Conservation (phyloP, 768 basidiomycete species). For the Trametes cinnabarina region DNA sequence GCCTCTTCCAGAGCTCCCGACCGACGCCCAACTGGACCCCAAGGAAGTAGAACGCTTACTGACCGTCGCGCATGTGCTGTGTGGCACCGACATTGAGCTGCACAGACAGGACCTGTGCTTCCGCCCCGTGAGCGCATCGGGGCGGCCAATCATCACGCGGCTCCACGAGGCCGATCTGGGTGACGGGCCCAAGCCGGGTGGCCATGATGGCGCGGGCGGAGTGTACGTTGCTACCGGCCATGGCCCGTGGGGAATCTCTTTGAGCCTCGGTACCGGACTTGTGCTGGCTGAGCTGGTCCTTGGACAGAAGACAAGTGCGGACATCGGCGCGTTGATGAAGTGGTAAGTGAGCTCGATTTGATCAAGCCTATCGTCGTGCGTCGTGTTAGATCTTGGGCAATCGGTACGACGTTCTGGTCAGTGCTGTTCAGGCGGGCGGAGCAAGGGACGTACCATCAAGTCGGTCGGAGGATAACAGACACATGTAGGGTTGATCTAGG, state of each 20-base stretch:
- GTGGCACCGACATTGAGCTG: slow-evolving; percentile 26
- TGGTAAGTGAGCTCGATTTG: slow-evolving; percentile 24
- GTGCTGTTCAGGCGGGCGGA: not conserved
- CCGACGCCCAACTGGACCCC: slow-evolving; percentile 12
- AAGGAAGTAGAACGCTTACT: slow-evolving; percentile 14
- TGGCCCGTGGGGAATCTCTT: slow-evolving; percentile 39
- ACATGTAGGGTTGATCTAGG: not conserved
- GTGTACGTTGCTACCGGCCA: slow-evolving; percentile 36
- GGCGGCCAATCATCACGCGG: slow-evolving; percentile 32
- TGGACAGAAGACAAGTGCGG: slow-evolving; percentile 27
- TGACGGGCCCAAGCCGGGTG: slow-evolving; percentile 20
- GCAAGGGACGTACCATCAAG: not conserved
- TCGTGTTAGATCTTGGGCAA: not conserved
- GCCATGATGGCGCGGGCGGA: slow-evolving; percentile 16
- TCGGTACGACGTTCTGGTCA: not conserved
- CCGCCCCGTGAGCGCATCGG: slow-evolving; percentile 33
- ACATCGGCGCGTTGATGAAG: slow-evolving; percentile 25
- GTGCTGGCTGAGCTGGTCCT: slow-evolving; percentile 33
- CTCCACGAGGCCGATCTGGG: slow-evolving; percentile 30
- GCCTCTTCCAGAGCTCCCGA: slow-evolving; percentile 27
- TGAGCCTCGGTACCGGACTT: slow-evolving; percentile 33
- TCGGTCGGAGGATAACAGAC: not conserved
- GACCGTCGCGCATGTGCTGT: slow-evolving; percentile 16
- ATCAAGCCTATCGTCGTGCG: not conserved
- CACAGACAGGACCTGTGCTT: slow-evolving; percentile 33